phyloP scores from a whole-genome alignment of 495 filamentous ascomycete genomes.

The Filosporella fistucella region DNA sequence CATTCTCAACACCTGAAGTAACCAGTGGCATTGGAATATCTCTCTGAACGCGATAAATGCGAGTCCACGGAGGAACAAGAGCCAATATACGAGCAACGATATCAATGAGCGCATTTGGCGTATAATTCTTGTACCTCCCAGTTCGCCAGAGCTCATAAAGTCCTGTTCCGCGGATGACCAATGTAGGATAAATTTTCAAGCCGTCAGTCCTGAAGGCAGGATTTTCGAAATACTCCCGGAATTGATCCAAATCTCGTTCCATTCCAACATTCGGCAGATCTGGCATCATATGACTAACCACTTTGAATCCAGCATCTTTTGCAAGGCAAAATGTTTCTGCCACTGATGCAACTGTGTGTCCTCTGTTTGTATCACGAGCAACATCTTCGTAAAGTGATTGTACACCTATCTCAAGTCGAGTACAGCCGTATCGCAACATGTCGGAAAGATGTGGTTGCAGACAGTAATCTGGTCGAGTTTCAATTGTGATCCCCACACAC shows the following conservation, averaged over 20 bases:
- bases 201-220: slow-evolving; percentile 97
- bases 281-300: slow-evolving; percentile 99
- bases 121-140: slow-evolving; percentile 97
- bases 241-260: slow-evolving; percentile 95
- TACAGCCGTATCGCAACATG: slow-evolving; percentile 97
- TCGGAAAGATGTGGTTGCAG: slow-evolving; percentile 83
- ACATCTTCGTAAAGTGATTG: slow-evolving; percentile 98
- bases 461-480: slow-evolving; percentile 95
- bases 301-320: slow-evolving; percentile 98
- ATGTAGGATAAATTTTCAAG: slow-evolving; percentile 94
- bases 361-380: slow-evolving; percentile 94
- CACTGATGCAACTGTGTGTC: slow-evolving; percentile 91
- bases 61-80: slow-evolving; percentile 93
- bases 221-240: slow-evolving; percentile 96
- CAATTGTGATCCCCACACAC: slow-evolving; percentile 97
- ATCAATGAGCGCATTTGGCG: slow-evolving; percentile 91
- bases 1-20: slow-evolving; percentile 95
- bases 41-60: slow-evolving; percentile 96
- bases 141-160: slow-evolving; percentile 97
- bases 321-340: slow-evolving; percentile 91
- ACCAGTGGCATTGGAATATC: slow-evolving; percentile 99
- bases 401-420: slow-evolving; percentile 88
- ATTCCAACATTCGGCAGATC: slow-evolving; percentile 97
- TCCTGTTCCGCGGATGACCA: slow-evolving; percentile 95
- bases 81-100: slow-evolving; percentile 93